Conservation (phyloP, 129 eudicot species). For the Centella asiatica region DNA sequence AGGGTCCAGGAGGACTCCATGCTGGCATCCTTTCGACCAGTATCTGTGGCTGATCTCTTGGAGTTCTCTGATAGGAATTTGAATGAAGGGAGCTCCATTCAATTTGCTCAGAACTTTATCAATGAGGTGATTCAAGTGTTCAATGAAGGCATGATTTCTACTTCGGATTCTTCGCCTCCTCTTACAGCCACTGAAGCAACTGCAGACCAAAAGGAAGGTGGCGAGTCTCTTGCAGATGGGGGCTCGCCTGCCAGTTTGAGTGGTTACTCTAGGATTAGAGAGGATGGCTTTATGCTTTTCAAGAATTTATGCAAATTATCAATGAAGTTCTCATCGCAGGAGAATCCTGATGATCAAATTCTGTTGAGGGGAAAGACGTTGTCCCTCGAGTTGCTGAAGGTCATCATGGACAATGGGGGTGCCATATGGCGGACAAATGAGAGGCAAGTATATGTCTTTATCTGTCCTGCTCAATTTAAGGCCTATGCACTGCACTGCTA, state of each 20-base stretch:
- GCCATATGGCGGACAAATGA: conserved; percentile 81
- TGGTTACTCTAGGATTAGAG: conserved; percentile 61
- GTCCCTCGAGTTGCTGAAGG: conserved; percentile 85
- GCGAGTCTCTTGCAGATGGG: conserved; percentile 10
- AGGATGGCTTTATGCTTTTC: conserved; percentile 73
- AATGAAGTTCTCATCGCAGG: conserved; percentile 91
- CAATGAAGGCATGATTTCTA: conserved; percentile 25
- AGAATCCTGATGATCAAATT: conserved; percentile 80
- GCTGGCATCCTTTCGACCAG: conserved; percentile 36
- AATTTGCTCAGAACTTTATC: conserved; percentile 63
- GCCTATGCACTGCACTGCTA: not conserved
- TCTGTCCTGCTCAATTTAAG: not conserved
- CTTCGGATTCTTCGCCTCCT: conserved; percentile 5
- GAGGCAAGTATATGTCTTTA: conserved; percentile 45
- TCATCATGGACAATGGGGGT: conserved; percentile 79
- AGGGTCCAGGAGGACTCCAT: conserved; percentile 62
- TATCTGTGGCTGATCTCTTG: conserved; percentile 56
- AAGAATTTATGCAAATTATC: conserved; percentile 93
- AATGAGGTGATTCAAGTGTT: conserved; percentile 53
- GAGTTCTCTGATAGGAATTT: conserved; percentile 88
- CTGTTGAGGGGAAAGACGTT: conserved; percentile 82
- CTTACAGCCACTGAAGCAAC: not conserved
- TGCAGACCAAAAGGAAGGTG: conserved; percentile 20
- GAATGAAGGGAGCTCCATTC: conserved; percentile 86
- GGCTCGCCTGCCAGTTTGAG: conserved; percentile 27